Evolutionary conservation across 2,329 filamentous ascomycete species (phyloP), one percentile per base, ranked within the genome.

Genomic region (Talaromyces sp.): DNA sequence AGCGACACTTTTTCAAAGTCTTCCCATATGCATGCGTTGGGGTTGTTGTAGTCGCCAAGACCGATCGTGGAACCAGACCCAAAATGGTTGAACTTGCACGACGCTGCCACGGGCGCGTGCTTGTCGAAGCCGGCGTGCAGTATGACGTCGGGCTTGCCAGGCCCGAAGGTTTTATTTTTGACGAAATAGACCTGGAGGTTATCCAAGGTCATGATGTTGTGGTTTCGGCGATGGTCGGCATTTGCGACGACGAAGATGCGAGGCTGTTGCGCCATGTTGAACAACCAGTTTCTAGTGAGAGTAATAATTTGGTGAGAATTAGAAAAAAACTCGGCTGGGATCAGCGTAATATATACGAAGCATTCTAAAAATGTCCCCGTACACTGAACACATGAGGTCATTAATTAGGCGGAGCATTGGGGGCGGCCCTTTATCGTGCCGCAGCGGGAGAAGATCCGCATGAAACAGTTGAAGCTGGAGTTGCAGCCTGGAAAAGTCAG

Each of bases 61-160:
- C 72, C 72, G 42, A 76, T 64, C 61, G 73, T 72, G 19, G 66
- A 63, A 58, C 71, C 67, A 17, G 68, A 67, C 6, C 73, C 74
- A 58, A 76, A 70, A 42, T 70, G 69, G 11, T 67, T 59, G 59
- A 73, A 76, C 52, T 75, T 73, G 61, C 68, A 70, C 4, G 71
- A 65, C 0, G 68, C 73, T 47, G 67, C 67, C 19, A 73, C 59
- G 11, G 59, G 55, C 4, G 64, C 71, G 3, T 61, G 67, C 7
- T 65, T 65, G 62, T 70, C 64, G 3, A 63, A 28, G 13, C 73
- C 70, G 0, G 64, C 57, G 63, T 77, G 72, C 56, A 75, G 65
- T 1, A 71, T 73, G 8, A 76, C 64, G 19, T 75, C 72, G 19
- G 73, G 68, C 57, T 72, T 75, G 19, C 67, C 68, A 5, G 71